phyloP scores from a whole-genome alignment of 768 basidiomycete genomes.

The Sporobolomyces phaffii region DNA sequence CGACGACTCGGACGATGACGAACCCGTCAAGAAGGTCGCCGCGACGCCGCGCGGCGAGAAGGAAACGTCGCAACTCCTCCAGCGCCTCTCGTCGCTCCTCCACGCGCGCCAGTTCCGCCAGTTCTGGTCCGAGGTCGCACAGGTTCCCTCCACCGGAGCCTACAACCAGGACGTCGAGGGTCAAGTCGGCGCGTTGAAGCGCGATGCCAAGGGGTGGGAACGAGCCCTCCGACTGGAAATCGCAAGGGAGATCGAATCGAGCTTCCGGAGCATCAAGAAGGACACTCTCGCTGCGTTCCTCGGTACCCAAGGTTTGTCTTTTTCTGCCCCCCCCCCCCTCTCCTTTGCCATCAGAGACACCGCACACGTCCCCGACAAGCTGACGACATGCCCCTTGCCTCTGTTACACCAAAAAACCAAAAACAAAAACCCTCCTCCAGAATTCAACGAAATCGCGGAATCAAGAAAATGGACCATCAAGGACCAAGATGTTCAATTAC shows the following conservation, averaged over 20 bases:
- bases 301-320: slow-evolving; percentile 19
- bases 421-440: background rate
- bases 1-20: slow-evolving; percentile 1
- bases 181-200: background rate
- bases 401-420: no score
- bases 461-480: slow-evolving; percentile 29
- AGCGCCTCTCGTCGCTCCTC: slow-evolving; percentile 61
- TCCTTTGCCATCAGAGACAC: no score
- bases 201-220: slow-evolving; percentile 22
- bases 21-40: background rate
- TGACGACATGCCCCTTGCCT: no score
- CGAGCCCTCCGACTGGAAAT: slow-evolving; percentile 7
- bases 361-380: no score
- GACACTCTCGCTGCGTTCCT: slow-evolving; percentile 28
- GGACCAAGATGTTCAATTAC: slow-evolving; percentile 26
- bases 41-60: slow-evolving; percentile 45
- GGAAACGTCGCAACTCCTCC: slow-evolving; percentile 77
- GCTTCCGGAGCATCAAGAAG: slow-evolving; percentile 27
- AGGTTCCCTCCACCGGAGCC: background rate
- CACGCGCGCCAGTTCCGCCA: slow-evolving; percentile 80
- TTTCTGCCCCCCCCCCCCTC: no score
- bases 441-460: slow-evolving; percentile 7
- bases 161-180: background rate
- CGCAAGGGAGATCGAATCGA: slow-evolving; percentile 29
- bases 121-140: slow-evolving; percentile 59